A percentile compares a stretch with the other conserved stretches of the same genome.
phyloP scores from a whole-genome alignment of 306 rosid species.

The Macrotyloma uniflorum region DNA sequence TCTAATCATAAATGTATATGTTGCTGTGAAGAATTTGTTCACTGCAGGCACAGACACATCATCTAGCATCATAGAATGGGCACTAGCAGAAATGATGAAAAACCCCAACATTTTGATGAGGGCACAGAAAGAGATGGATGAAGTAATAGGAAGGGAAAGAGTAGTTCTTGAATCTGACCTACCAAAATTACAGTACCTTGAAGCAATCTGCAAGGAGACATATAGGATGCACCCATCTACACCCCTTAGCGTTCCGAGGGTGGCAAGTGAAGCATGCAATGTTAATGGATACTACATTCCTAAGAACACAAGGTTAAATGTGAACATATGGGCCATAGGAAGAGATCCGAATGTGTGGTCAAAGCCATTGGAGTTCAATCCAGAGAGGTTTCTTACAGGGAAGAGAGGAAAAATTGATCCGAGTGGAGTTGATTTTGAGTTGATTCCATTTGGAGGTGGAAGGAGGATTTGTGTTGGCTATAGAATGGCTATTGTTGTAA shows the following conservation, averaged over 20 bases:
- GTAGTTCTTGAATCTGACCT: constrained; percentile 48
- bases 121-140: constrained; percentile 52
- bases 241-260: constrained; percentile 52
- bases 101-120: constrained; percentile 42
- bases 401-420: constrained; percentile 41
- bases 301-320: constrained; percentile 49
- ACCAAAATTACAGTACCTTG: constrained; percentile 45
- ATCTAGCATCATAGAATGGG: constrained; percentile 59
- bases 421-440: constrained; percentile 47
- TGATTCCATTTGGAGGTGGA: constrained; percentile 61
- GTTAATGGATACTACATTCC: constrained; percentile 53
- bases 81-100: constrained; percentile 54
- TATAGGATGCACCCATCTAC: constrained; percentile 57
- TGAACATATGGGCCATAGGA: constrained; percentile 61
- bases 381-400: constrained; percentile 49
- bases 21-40: constrained; percentile 31
- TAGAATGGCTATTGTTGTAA: constrained; percentile 47
- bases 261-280: constrained; percentile 48
- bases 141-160: constrained; percentile 37
- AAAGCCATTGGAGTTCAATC: constrained; percentile 49
- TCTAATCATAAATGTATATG: constrained; percentile 5
- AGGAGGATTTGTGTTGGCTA: constrained; percentile 58
- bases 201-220: constrained; percentile 58
- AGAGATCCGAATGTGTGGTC: constrained; percentile 55
- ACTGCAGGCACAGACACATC: constrained; percentile 62